Conservation (phyloP, 2,329 filamentous ascomycete genomes). For the Alternaria sp. region DNA sequence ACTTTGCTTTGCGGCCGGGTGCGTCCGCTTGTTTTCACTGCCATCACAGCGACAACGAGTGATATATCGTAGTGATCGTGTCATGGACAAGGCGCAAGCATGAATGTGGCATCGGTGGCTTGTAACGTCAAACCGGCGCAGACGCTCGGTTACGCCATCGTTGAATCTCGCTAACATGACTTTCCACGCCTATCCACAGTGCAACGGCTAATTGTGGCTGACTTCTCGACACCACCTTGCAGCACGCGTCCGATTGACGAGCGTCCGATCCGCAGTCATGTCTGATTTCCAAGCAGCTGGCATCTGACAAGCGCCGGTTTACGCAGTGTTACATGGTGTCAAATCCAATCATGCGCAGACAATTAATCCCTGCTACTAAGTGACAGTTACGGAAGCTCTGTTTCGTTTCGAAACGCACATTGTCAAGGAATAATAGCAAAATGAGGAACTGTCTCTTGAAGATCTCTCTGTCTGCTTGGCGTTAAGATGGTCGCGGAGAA, state of each 20-base stretch:
- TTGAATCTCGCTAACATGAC: conserved; percentile 8
- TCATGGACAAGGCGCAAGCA: conserved; percentile 11
- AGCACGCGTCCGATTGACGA: conserved; percentile 15
- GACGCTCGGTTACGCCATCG: conserved; percentile 19
- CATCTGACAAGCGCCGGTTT: conserved; percentile 15
- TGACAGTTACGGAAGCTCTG: neutral
- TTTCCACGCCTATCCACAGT: conserved; percentile 2
- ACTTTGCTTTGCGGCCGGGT: conserved; percentile 9
- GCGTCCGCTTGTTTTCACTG: conserved; percentile 23
- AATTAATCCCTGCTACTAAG: conserved; percentile 2
- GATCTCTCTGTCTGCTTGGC: neutral
- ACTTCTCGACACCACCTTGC: conserved; percentile 9
- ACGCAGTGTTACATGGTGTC: conserved; percentile 14
- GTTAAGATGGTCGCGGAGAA: neutral
- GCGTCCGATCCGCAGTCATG: conserved; percentile 11
- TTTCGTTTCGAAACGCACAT: conserved; percentile 18
- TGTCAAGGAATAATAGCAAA: neutral
- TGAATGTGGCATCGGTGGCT: conserved; percentile 34
- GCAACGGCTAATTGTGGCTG: conserved; percentile 8
- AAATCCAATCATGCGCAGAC: conserved; percentile 8
- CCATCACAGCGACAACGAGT: conserved; percentile 15
- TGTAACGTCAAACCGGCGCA: conserved; percentile 41
- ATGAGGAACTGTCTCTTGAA: neutral
- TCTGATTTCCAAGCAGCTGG: conserved; percentile 12
- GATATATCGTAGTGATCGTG: conserved; percentile 17